A percentile compares a stretch with the other conserved stretches of the same genome.
Conservation (phyloP, 108 stramenopile species). For the Skeletonema menzelii region DNA sequence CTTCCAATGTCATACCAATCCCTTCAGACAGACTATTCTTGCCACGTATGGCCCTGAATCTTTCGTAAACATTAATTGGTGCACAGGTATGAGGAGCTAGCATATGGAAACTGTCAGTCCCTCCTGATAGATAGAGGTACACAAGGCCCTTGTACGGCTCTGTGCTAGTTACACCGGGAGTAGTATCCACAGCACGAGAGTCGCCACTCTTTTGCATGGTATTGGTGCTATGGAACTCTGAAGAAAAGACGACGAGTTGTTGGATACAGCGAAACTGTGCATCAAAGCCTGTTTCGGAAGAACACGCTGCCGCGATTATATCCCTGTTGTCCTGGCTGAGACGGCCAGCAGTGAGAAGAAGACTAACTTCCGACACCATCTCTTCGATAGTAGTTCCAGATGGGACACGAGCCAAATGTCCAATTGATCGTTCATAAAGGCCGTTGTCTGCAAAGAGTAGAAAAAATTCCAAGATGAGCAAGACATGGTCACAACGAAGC, state of each 20-base stretch:
- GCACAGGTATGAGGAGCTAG: slow-evolving; percentile 52
- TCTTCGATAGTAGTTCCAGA: slow-evolving; percentile 12
- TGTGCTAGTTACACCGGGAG: slow-evolving; percentile 3
- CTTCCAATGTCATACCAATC: slow-evolving; percentile 19
- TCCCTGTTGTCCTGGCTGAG: slow-evolving; percentile 44
- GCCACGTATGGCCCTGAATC: slow-evolving; percentile 47
- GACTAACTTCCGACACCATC: slow-evolving; percentile 56
- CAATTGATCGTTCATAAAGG: slow-evolving; percentile 15
- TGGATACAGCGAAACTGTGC: slow-evolving; percentile 32
- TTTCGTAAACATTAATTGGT: slow-evolving; percentile 37
- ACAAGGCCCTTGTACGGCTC: slow-evolving; percentile 70
- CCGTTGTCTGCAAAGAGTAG: slow-evolving; percentile 29
- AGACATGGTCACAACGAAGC: neutral
- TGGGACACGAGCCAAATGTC: slow-evolving; percentile 27
- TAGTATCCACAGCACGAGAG: slow-evolving; percentile 3
- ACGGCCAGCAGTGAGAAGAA: slow-evolving; percentile 58
- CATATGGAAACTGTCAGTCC: slow-evolving; percentile 62
- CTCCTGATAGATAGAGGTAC: slow-evolving; percentile 57
- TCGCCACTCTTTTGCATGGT: slow-evolving; percentile 25
- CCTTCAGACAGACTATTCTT: slow-evolving; percentile 28
- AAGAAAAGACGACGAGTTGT: slow-evolving; percentile 47
- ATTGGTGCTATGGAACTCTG: slow-evolving; percentile 70
- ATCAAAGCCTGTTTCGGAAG: slow-evolving; percentile 9
- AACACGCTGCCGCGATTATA: slow-evolving; percentile 40
- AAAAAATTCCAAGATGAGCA: neutral